phyloP scores from a whole-genome alignment of 2,329 filamentous ascomycete genomes.

The Myriosclerotinia scirpicola region DNA sequence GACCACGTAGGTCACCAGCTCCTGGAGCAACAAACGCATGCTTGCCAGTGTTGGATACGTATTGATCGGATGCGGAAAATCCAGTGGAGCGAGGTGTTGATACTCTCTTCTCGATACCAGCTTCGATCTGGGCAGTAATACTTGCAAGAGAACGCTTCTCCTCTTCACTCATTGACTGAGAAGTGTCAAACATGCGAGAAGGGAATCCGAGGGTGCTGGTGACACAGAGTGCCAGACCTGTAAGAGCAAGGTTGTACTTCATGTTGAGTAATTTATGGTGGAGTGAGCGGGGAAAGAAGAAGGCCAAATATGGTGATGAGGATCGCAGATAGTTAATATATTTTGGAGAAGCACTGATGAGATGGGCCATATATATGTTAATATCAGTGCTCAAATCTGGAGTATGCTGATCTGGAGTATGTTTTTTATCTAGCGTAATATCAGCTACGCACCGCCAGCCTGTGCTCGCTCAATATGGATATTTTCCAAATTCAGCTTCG shows the following conservation, averaged over 20 bases:
- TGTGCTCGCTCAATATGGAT: neutral
- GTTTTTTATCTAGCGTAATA: neutral
- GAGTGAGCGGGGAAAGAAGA: neutral
- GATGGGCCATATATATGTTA: neutral
- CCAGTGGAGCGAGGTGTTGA: conserved; percentile 16
- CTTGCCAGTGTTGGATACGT: conserved; percentile 29
- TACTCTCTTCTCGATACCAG: conserved; percentile 21
- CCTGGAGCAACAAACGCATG: conserved; percentile 31
- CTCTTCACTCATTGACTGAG: conserved; percentile 25
- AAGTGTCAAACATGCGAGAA: conserved; percentile 30
- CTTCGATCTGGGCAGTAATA: conserved; percentile 28
- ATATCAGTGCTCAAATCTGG: neutral
- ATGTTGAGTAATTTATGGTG: conserved; percentile 15
- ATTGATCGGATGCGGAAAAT: conserved; percentile 32
- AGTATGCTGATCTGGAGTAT: neutral
- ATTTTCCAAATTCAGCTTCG: neutral
- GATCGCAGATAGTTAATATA: neutral
- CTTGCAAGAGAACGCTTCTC: conserved; percentile 29
- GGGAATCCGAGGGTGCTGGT: conserved; percentile 29
- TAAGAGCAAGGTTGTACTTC: conserved; percentile 27
- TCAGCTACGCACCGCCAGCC: neutral
- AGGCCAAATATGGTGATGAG: neutral
- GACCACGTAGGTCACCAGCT: conserved; percentile 30
- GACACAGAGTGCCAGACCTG: conserved; percentile 21
- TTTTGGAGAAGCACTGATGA: neutral